These are phyloP conservation scores for Gypsophila paniculata DNA, from an alignment of 179 eudicot genomes.

Conservation along the genomic window DNA sequence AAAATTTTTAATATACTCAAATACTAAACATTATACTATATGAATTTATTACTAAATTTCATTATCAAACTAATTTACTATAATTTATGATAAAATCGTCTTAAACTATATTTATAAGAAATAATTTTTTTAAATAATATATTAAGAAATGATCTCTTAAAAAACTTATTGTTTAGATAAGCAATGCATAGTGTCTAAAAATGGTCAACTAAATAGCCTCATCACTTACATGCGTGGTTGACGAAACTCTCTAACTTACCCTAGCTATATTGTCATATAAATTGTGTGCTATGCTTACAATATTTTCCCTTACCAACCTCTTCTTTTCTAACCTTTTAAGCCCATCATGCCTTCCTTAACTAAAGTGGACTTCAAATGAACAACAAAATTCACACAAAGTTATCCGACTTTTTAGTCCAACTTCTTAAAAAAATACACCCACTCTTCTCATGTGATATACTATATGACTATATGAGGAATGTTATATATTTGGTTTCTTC, in stretches of 20 bases:
- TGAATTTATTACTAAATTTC: not conserved
- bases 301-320: constrained; percentile 18
- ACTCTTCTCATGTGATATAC: constrained; percentile 26
- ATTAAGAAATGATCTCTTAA: not conserved
- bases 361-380: constrained; percentile 19
- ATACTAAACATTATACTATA: no score
- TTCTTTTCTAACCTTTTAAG: constrained; percentile 5
- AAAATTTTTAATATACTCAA: no score
- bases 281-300: constrained; percentile 17
- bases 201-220: constrained; percentile 22
- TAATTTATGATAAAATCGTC: no score
- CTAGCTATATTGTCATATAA: constrained; percentile 5
- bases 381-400: constrained; percentile 29
- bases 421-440: constrained; percentile 11
- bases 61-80: not conserved
- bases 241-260: not conserved
- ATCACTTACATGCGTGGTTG: constrained; percentile 30
- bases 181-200: constrained; percentile 19
- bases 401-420: constrained; percentile 34
- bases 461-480: no score
- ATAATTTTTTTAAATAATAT: no score
- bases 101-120: no score
- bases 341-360: constrained; percentile 28
- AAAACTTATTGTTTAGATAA: not conserved
- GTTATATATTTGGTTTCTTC: no score